These are phyloP conservation scores for Stentor coeruleus DNA, from an alignment of 73 alveolate genomes.

Conservation along the genomic window DNA sequence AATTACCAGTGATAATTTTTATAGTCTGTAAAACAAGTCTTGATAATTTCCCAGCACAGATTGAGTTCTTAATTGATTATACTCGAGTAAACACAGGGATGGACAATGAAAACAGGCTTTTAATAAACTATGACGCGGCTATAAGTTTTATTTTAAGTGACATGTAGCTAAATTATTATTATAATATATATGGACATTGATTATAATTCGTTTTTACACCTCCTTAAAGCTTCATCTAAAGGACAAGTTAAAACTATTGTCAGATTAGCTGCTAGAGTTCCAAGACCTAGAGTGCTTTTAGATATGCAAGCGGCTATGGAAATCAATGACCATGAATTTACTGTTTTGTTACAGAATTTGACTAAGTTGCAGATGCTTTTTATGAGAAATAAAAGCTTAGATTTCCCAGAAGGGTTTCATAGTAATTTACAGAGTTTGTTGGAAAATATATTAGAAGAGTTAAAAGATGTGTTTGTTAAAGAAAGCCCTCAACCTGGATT, in stretches of 20 bases:
- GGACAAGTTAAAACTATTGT: conserved; percentile 13
- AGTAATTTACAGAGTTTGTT: background rate
- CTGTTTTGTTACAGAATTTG: background rate
- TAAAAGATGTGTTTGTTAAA: background rate
- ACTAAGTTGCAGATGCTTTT: background rate
- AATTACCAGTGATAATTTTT: conserved; percentile 3
- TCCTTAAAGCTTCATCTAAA: background rate
- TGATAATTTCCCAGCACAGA: background rate
- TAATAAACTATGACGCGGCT: background rate
- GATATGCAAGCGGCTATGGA: conserved; percentile 12
- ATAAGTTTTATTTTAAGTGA: background rate
- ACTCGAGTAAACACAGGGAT: background rate
- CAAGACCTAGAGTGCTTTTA: background rate
- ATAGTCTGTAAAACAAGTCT: background rate
- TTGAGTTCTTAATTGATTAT: background rate
- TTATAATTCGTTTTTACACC: background rate
- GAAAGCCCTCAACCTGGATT: conserved; percentile 9
- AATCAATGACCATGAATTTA: conserved; percentile 9
- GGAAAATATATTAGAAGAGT: background rate
- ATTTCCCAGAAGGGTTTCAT: conserved; percentile 16
- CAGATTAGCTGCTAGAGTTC: conserved; percentile 13
- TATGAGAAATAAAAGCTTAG: background rate
- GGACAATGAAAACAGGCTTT: conserved; percentile 12
- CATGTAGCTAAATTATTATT: background rate
- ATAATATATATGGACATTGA: conserved; percentile 18